These are phyloP conservation scores for Entamoeba invadens DNA, from an alignment of 208 protist species.

Conservation along the genomic window DNA sequence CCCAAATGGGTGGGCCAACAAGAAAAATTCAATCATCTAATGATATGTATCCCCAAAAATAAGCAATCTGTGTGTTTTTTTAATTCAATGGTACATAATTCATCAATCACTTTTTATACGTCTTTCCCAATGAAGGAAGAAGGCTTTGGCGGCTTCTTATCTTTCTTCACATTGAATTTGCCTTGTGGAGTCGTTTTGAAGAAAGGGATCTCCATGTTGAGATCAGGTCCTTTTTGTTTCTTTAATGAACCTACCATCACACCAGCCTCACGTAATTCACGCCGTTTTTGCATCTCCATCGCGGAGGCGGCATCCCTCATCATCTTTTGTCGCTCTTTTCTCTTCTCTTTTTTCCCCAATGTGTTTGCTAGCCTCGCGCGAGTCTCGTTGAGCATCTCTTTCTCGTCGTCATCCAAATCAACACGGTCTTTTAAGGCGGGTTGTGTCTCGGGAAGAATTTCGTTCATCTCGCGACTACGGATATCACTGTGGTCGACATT, in stretches of 20 bases:
- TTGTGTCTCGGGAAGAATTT: slow-evolving; percentile 77
- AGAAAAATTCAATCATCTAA: too few species aligned
- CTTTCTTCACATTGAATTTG: not conserved
- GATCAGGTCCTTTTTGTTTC: not conserved
- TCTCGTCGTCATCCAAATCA: slow-evolving; percentile 77
- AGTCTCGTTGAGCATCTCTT: slow-evolving; percentile 70
- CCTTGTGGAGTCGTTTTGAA: not conserved
- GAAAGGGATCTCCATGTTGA: not conserved
- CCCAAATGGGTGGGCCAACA: too few species aligned
- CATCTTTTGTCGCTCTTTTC: slow-evolving; percentile 87
- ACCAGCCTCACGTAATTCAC: not conserved
- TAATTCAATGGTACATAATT: too few species aligned
- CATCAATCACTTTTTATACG: too few species aligned
- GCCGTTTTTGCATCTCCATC: not conserved
- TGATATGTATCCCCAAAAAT: too few species aligned
- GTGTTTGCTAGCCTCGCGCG: slow-evolving; percentile 96
- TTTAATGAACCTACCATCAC: not conserved
- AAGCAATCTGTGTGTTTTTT: too few species aligned
- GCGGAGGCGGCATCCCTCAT: slow-evolving; percentile 50
- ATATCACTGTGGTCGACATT: slow-evolving; percentile 53
- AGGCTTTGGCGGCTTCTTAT: not conserved
- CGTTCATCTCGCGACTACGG: slow-evolving; percentile 61
- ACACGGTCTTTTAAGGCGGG: slow-evolving; percentile 81
- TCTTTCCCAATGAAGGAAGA: not conserved
- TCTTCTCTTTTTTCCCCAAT: slow-evolving; percentile 92